Evolutionary conservation across 2,329 filamentous ascomycete species (phyloP).

Genomic region (Cladorrhinum sp.): DNA sequence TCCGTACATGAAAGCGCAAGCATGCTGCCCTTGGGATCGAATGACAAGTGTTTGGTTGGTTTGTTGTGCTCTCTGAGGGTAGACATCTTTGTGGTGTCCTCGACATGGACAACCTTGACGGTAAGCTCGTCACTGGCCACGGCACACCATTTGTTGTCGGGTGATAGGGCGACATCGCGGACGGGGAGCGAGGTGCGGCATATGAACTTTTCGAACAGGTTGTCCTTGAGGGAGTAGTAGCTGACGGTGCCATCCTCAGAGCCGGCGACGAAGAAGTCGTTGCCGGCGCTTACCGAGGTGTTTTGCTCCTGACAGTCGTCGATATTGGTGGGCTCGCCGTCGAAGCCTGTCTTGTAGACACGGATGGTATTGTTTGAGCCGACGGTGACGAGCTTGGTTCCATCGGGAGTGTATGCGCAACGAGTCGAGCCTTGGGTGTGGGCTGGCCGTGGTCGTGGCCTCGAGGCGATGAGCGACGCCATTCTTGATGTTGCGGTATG

Average conservation of each 20-base stretch:
- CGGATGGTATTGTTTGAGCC: constrained; percentile 92
- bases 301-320: constrained; percentile 90
- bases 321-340: constrained; percentile 88
- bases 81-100: constrained; percentile 72
- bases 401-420: constrained; percentile 85
- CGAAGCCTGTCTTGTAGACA: constrained; percentile 84
- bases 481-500: constrained; percentile 26
- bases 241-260: constrained; percentile 96
- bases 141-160: constrained; percentile 81
- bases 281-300: constrained; percentile 69
- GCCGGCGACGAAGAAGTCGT: constrained; percentile 80
- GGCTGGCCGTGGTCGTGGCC: constrained; percentile 63
- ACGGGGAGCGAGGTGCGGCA: constrained; percentile 81
- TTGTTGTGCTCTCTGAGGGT: constrained; percentile 80
- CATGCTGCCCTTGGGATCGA: constrained; percentile 74
- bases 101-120: constrained; percentile 81
- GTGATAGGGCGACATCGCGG: constrained; percentile 78
- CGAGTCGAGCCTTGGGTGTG: constrained; percentile 85
- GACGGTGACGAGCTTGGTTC: constrained; percentile 81
- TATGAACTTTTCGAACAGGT: constrained; percentile 75
- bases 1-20: constrained; percentile 83
- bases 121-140: constrained; percentile 95
- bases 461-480: constrained; percentile 41
- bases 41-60: constrained; percentile 87
- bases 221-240: constrained; percentile 76